Evolutionary conservation across 179 eudicot species (phyloP).

Genomic region (Dionaea muscipula): DNA sequence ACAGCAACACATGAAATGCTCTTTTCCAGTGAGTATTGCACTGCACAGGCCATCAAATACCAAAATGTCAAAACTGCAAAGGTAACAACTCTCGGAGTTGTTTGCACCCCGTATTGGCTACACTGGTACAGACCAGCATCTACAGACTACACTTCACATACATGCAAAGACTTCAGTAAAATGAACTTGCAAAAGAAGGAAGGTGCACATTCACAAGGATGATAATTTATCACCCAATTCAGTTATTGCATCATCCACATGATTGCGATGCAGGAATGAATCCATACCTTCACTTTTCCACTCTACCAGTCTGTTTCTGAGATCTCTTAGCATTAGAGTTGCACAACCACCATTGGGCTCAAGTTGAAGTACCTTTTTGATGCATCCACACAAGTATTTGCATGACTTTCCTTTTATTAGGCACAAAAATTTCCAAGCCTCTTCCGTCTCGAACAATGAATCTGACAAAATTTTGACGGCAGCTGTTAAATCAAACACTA

Average conservation of each 20-base stretch:
- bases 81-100: too few relatives aligned
- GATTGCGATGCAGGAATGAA: constrained; percentile 14
- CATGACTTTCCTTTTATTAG: constrained; percentile 20
- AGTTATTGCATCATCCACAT: constrained; percentile 17
- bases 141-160: too few relatives aligned
- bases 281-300: constrained; percentile 28
- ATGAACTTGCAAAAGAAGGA: background rate
- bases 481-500: constrained; percentile 34
- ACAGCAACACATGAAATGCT: too few relatives aligned
- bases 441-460: constrained; percentile 28
- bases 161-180: too few relatives aligned
- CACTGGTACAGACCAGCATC: too few relatives aligned
- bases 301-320: constrained; percentile 17
- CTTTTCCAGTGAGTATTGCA: too few relatives aligned
- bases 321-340: constrained; percentile 18
- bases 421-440: constrained; percentile 27
- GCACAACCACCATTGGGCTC: constrained; percentile 9
- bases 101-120: too few relatives aligned
- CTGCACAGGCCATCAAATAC: too few relatives aligned
- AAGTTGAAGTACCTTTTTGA: constrained; percentile 22
- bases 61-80: too few relatives aligned
- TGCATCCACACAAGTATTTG: constrained; percentile 33
- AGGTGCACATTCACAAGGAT: background rate
- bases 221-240: constrained; percentile 3
- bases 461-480: constrained; percentile 25